Evolutionary conservation across 257 asterid species (phyloP).

Genomic region (Coffea eugenioides): DNA sequence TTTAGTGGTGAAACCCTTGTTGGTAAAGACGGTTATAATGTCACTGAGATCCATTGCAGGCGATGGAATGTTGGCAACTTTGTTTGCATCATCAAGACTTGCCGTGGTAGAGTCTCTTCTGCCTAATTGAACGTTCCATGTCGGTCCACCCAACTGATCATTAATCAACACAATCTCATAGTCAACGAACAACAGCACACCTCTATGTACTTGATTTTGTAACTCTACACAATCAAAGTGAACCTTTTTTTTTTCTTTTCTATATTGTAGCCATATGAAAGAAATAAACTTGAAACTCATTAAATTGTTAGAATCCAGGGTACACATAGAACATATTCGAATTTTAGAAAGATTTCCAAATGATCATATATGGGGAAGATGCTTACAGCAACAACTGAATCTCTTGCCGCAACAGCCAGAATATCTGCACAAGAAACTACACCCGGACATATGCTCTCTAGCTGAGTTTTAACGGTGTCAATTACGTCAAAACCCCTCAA

Average conservation of each 20-base stretch:
- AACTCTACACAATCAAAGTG: no score
- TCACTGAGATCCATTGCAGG: conserved; percentile 45
- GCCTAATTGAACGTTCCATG: conserved; percentile 53
- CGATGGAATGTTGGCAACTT: conserved; percentile 44
- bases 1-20: conserved; percentile 55
- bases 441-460: conserved; percentile 45
- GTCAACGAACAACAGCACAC: background rate
- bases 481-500: conserved; percentile 49
- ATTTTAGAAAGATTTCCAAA: background rate
- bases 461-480: conserved; percentile 45
- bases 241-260: no score
- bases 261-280: no score
- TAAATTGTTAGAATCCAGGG: no score
- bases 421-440: conserved; percentile 68
- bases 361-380: background rate
- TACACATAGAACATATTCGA: no score
- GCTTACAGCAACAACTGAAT: conserved; percentile 51
- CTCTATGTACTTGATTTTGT: no score
- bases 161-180: background rate
- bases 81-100: conserved; percentile 42
- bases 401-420: conserved; percentile 57
- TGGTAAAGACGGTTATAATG: conserved; percentile 44
- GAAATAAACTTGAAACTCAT: no score
- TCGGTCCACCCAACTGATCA: conserved; percentile 59
- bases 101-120: conserved; percentile 67